phyloP scores from a whole-genome alignment of 2,329 filamentous ascomycete species.

The Penicillium sp. region DNA sequence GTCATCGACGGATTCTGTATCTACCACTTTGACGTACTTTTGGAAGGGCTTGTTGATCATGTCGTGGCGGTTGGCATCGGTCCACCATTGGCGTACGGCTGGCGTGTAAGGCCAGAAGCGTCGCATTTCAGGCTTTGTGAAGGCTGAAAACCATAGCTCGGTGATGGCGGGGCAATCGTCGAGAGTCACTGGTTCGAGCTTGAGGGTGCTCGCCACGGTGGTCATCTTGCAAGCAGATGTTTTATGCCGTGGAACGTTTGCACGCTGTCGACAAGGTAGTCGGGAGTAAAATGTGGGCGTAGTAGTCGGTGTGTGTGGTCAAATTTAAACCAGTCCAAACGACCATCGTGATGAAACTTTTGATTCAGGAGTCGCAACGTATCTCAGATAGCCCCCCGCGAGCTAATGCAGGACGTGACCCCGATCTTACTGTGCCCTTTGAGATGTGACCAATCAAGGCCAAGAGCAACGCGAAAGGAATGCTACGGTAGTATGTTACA shows the following conservation, averaged over 20 bases:
- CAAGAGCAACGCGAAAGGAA: background rate
- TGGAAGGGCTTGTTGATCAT: constrained; percentile 26
- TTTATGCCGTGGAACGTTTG: background rate
- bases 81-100: constrained; percentile 29
- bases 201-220: background rate
- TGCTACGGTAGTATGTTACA: background rate
- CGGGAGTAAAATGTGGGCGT: background rate
- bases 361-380: background rate
- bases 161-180: constrained; percentile 28
- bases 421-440: background rate
- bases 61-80: constrained; percentile 22
- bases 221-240: background rate
- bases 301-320: background rate
- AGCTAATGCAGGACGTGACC: background rate
- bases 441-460: background rate
- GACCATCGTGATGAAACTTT: background rate
- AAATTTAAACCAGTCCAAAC: background rate
- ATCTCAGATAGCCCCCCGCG: background rate
- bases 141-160: constrained; percentile 29
- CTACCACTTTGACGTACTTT: constrained; percentile 32
- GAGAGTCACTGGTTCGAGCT: constrained; percentile 18
- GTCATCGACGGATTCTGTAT: constrained; percentile 12
- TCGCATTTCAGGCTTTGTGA: constrained; percentile 23
- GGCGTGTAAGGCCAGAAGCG: constrained; percentile 32
- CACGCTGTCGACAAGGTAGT: background rate